Evolutionary conservation across 257 asterid species (phyloP), one percentile per base, ranked within the genome.

Genomic region (Nicotiana tabacum): DNA sequence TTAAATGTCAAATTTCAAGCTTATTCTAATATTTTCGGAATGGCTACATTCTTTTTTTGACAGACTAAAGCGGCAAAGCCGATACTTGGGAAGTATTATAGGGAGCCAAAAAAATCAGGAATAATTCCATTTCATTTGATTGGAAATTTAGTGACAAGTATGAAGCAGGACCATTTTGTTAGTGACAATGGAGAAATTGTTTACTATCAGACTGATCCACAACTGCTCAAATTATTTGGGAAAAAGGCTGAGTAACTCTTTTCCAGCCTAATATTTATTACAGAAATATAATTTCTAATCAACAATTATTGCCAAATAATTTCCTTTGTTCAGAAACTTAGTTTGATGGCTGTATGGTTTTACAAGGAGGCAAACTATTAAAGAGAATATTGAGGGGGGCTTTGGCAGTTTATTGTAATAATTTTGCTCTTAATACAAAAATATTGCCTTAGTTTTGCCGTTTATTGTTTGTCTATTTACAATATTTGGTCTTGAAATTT

Each of bases 101-200:
- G 97, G n/a, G 97, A 95, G 87, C 97, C 98, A 18, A 87, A 53
- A 58, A 93, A 87, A 82, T 95, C 98, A 0, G 97, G 97, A 11
- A 84, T 87, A 3, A 67, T 95, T 69, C 98, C 98, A 0, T 37
- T 89, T 30, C 98, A 95, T 77, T 82, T 95, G 57, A 35, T 95
- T 70, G 87, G 84, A 0, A 87, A 86, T 32, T 82, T 95, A 83
- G 85, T 88, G 70, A 89, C 77, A 78, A 93, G 97, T 87, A 86
- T 95, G 27, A 72, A 87, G 18, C 67, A 80, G 21, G 97, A 95
- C 51, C 98, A 95, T 58, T 93, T 89, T 60, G 98, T 95, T 30
- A 91, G 94, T 58, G 95, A 95, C 51, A 82, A 80, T 15, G 98
- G 97, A 4, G 98, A 93, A 55, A 68, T 95, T n/a, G 97, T 93